Percentiles rank a stretch among this genome's conserved stretches.
phyloP scores from a whole-genome alignment of 306 rosid species.

The Castanopsis chinensis region DNA sequence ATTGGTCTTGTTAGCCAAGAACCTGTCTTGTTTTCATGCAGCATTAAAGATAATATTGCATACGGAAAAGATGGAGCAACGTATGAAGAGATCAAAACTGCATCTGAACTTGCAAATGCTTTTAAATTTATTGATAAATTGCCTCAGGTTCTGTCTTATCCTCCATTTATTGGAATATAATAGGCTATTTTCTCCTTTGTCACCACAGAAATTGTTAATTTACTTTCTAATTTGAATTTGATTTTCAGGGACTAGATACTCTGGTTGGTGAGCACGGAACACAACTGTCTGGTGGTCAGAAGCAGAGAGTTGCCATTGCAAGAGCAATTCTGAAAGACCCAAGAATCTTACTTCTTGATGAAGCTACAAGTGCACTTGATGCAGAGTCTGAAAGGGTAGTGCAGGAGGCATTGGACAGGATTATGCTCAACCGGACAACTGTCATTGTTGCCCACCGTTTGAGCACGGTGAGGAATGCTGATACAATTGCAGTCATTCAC shows the following conservation, averaged over 20 bases:
- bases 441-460: conserved; percentile 91
- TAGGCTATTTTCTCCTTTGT: neutral
- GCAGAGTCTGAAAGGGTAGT: conserved; percentile 89
- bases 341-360: conserved; percentile 78
- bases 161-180: neutral
- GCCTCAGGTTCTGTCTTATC: conserved; percentile 60
- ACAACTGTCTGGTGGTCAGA: conserved; percentile 89
- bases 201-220: conserved; percentile 4
- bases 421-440: conserved; percentile 83
- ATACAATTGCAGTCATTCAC: conserved; percentile 85
- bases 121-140: conserved; percentile 80
- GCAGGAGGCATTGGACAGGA: conserved; percentile 85
- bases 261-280: conserved; percentile 94
- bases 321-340: conserved; percentile 88
- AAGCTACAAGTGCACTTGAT: conserved; percentile 95
- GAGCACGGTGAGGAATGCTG: conserved; percentile 85
- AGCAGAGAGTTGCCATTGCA: conserved; percentile 89
- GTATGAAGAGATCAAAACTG: conserved; percentile 63
- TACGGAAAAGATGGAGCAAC: conserved; percentile 92
- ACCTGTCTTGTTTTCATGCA: conserved; percentile 77
- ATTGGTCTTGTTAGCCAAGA: conserved; percentile 96
- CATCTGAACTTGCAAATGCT: conserved; percentile 87
- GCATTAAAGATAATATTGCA: conserved; percentile 82
- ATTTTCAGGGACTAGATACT: conserved; percentile 68
- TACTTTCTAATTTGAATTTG: neutral